Evolutionary conservation across 169 alveolate genomes (phyloP).

Genomic region (Ichthyophthirius multifiliis): DNA sequence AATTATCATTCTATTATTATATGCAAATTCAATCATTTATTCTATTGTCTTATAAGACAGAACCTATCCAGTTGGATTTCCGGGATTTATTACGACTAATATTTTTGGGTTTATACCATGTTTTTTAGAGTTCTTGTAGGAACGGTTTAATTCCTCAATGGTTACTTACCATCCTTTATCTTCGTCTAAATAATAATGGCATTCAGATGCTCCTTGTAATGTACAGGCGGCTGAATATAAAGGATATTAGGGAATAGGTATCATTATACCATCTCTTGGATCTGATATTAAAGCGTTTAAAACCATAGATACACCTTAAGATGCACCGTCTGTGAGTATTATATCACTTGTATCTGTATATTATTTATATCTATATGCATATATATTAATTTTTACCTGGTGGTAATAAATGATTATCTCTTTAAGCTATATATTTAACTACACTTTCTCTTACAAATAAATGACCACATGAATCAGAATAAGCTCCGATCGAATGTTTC

Average conservation of each 20-base stretch:
- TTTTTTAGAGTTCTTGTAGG: slow-evolving; percentile 26
- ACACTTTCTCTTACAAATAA: slow-evolving; percentile 42
- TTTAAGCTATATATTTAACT: slow-evolving; percentile 48
- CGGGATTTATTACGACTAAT: slow-evolving; percentile 87
- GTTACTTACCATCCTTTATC: slow-evolving; percentile 58
- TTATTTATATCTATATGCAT: neutral
- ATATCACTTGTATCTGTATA: slow-evolving; percentile 12
- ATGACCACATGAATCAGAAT: slow-evolving; percentile 53
- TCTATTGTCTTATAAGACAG: slow-evolving; percentile 57
- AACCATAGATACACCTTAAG: slow-evolving; percentile 67
- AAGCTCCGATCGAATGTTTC: slow-evolving; percentile 58
- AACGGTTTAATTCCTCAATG: slow-evolving; percentile 32
- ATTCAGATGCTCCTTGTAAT: slow-evolving; percentile 62
- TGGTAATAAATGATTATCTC: slow-evolving; percentile 36
- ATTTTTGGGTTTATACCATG: slow-evolving; percentile 69
- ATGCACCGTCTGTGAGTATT: slow-evolving; percentile 76
- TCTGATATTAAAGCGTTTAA: slow-evolving; percentile 57
- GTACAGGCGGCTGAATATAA: slow-evolving; percentile 83
- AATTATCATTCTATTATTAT: slow-evolving; percentile 70
- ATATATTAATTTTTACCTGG: slow-evolving; percentile 15
- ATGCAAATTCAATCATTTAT: slow-evolving; percentile 67
- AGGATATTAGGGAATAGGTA: slow-evolving; percentile 91
- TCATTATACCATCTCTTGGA: slow-evolving; percentile 80
- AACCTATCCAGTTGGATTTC: slow-evolving; percentile 87
- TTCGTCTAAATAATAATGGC: slow-evolving; percentile 78